Evolutionary conservation across 345 rosid species (phyloP).

Genomic region (Stellera chamaejasme): DNA sequence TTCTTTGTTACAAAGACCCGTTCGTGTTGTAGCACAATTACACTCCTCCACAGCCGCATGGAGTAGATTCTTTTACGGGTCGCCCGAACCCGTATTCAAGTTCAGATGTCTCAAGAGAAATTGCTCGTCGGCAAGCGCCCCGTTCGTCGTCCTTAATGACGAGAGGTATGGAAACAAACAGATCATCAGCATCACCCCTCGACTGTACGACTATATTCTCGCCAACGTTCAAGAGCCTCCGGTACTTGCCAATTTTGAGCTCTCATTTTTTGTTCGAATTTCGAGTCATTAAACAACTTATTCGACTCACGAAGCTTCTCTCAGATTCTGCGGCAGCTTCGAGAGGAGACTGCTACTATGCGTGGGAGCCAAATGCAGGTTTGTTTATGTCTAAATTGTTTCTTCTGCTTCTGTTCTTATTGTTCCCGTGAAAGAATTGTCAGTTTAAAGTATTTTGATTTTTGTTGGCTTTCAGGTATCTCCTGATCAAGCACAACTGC

Average conservation of each 20-base stretch:
- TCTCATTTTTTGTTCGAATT: constrained; percentile 1
- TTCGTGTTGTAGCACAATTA: not conserved
- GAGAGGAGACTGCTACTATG: constrained; percentile 78
- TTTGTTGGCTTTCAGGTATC: constrained; percentile 42
- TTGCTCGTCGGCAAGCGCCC: constrained; percentile 24
- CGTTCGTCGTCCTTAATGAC: constrained; percentile 49
- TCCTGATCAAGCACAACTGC: constrained; percentile 92
- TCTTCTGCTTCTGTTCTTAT: not conserved
- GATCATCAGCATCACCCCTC: constrained; percentile 68
- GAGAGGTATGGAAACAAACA: constrained; percentile 69
- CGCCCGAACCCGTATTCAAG: constrained; percentile 10
- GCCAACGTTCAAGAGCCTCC: constrained; percentile 76
- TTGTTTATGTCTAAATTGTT: not conserved
- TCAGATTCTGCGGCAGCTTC: constrained; percentile 71
- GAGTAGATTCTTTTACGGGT: constrained; percentile 1
- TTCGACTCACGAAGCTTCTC: not conserved
- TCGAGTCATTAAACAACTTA: not conserved
- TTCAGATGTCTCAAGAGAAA: constrained; percentile 17
- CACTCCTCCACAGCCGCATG: not conserved
- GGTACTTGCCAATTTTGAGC: constrained; percentile 21
- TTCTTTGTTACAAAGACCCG: not conserved
- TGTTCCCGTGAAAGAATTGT: not conserved
- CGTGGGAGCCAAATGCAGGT: constrained; percentile 96
- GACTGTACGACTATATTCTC: constrained; percentile 71
- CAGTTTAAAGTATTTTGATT: constrained; percentile 3